Evolutionary conservation across 345 rosid species (phyloP).

Genomic region (Clarkia xantiana): DNA sequence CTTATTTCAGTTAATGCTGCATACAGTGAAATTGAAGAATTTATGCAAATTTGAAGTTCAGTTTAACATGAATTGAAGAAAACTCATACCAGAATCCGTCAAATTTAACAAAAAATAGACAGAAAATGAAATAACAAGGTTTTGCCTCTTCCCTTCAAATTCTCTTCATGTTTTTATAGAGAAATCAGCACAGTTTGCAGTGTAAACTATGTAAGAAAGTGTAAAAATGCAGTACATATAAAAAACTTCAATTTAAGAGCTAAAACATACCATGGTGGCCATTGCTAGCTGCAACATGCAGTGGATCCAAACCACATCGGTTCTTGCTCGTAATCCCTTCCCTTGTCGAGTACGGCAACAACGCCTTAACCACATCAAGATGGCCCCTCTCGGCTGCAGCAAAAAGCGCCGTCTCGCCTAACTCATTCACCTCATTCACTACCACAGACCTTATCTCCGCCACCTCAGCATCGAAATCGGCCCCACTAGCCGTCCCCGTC

Average conservation of each 20-base stretch:
- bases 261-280: slow-evolving; percentile 19
- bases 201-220: not conserved
- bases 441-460: slow-evolving; percentile 19
- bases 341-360: slow-evolving; percentile 14
- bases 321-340: slow-evolving; percentile 14
- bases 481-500: slow-evolving; percentile 4
- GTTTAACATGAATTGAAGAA: too few relatives aligned
- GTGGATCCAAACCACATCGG: slow-evolving; percentile 13
- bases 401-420: slow-evolving; percentile 20
- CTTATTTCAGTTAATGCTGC: too few relatives aligned
- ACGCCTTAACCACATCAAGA: slow-evolving; percentile 17
- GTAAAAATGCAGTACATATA: not conserved
- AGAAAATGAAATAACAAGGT: too few relatives aligned
- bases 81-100: too few relatives aligned
- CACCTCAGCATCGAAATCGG: slow-evolving; percentile 13
- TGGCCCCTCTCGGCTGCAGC: slow-evolving; percentile 19
- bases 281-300: slow-evolving; percentile 14
- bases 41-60: too few relatives aligned
- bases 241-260: not conserved
- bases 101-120: too few relatives aligned
- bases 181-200: not conserved
- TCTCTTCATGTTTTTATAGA: too few relatives aligned
- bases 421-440: slow-evolving; percentile 21
- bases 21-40: too few relatives aligned
- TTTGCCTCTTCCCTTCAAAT: too few relatives aligned